Evolutionary conservation across 169 alveolate species (phyloP).

Genomic region (Eimeria praecox): DNA sequence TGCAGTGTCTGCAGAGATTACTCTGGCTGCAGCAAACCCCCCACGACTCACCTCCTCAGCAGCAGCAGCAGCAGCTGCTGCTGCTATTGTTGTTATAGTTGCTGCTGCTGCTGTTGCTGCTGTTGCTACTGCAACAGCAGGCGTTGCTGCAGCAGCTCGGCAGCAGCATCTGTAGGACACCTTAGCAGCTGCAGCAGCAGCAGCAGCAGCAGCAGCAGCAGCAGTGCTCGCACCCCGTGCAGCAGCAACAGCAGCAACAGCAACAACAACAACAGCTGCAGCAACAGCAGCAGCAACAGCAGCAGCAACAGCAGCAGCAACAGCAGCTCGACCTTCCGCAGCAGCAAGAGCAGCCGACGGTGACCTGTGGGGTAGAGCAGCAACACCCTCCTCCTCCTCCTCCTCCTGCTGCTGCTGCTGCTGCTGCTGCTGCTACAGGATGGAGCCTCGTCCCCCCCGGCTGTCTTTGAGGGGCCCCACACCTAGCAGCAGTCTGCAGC

Average conservation of each 20-base stretch:
- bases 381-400: neutral
- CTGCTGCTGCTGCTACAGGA: neutral
- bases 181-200: neutral
- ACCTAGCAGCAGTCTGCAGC: neutral
- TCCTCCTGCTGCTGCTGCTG: slow-evolving; percentile 12
- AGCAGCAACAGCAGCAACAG: neutral
- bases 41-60: too few relatives aligned
- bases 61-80: too few relatives aligned
- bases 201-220: neutral
- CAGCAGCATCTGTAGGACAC: neutral
- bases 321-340: neutral
- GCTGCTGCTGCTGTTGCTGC: too few relatives aligned
- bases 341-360: too few relatives aligned
- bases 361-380: too few relatives aligned
- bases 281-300: neutral
- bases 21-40: too few relatives aligned
- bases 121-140: neutral
- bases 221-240: neutral
- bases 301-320: slow-evolving; percentile 15
- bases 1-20: too few relatives aligned
- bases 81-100: too few relatives aligned
- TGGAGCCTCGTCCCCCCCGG: too few relatives aligned
- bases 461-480: slow-evolving; percentile 34
- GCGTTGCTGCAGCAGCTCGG: neutral
- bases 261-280: neutral